Evolutionary conservation across 116 monocot species (phyloP).

Genomic region (Cymodocea nodosa): DNA sequence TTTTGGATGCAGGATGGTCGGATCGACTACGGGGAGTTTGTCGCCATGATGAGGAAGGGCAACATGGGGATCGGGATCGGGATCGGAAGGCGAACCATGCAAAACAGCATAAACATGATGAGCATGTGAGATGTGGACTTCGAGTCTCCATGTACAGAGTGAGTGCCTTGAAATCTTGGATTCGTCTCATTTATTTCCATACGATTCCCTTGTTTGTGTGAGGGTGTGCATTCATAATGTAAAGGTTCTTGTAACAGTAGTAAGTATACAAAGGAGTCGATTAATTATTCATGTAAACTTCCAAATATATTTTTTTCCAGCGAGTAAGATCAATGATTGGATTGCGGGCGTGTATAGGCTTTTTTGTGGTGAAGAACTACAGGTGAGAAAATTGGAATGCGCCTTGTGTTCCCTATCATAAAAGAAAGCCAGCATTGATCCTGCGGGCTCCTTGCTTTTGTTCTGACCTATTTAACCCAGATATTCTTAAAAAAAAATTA

Average conservation of each 20-base stretch:
- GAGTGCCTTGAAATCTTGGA: background rate
- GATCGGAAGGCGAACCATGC: conserved; percentile 82
- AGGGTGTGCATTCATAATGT: background rate
- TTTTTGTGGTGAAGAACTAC: no score
- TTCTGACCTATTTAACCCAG: no score
- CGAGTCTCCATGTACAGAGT: conserved; percentile 6
- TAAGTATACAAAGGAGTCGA: no score
- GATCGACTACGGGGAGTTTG: conserved; percentile 83
- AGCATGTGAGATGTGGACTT: conserved; percentile 28
- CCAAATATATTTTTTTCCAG: no score
- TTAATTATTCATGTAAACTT: no score
- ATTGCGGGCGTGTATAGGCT: no score
- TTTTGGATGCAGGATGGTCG: conserved; percentile 54
- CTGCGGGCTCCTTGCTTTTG: no score
- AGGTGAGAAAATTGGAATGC: no score
- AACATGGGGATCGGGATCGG: conserved; percentile 64
- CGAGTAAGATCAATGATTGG: no score
- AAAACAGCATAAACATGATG: conserved; percentile 63
- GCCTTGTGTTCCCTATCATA: no score
- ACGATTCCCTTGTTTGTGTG: background rate
- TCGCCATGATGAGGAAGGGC: conserved; percentile 86
- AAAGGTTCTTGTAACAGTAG: background rate
- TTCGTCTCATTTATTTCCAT: background rate
- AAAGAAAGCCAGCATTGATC: no score
- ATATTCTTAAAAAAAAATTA: no score